Conservation (phyloP, 306 rosid genomes). For the Sicyos baderoa region DNA sequence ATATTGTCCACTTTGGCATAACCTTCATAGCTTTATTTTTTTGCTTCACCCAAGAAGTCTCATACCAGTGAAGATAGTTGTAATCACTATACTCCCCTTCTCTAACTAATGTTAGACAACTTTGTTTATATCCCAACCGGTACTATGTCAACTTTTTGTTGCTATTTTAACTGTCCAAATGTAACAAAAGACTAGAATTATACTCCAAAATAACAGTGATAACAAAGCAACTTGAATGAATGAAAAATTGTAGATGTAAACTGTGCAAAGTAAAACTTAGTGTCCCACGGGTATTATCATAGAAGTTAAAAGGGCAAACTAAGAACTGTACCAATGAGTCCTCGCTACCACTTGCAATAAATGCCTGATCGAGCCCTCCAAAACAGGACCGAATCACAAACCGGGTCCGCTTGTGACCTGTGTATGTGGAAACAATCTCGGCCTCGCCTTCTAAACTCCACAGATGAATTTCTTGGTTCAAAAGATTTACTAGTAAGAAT, state of each 20-base stretch:
- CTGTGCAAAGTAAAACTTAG: too few relatives aligned
- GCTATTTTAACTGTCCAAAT: too few relatives aligned
- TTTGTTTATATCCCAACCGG: too few relatives aligned
- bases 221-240: not conserved
- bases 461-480: conserved; percentile 90
- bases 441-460: conserved; percentile 68
- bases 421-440: conserved; percentile 62
- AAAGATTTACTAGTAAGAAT: conserved; percentile 68
- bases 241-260: not conserved
- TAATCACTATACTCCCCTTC: too few relatives aligned
- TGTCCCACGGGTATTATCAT: not conserved
- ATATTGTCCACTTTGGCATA: too few relatives aligned
- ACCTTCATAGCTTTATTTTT: too few relatives aligned
- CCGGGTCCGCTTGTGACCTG: conserved; percentile 72
- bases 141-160: too few relatives aligned
- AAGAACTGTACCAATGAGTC: conserved; percentile 80
- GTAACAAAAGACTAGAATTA: too few relatives aligned
- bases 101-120: too few relatives aligned
- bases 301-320: conserved; percentile 9
- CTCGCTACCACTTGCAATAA: conserved; percentile 97
- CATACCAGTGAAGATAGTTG: too few relatives aligned
- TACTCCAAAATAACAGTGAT: not conserved
- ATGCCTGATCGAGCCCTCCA: conserved; percentile 82
- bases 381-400: conserved; percentile 87
- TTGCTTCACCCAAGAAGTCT: too few relatives aligned